phyloP scores from a whole-genome alignment of 2,329 filamentous ascomycete genomes.

The Colletotrichum orbiculare region DNA sequence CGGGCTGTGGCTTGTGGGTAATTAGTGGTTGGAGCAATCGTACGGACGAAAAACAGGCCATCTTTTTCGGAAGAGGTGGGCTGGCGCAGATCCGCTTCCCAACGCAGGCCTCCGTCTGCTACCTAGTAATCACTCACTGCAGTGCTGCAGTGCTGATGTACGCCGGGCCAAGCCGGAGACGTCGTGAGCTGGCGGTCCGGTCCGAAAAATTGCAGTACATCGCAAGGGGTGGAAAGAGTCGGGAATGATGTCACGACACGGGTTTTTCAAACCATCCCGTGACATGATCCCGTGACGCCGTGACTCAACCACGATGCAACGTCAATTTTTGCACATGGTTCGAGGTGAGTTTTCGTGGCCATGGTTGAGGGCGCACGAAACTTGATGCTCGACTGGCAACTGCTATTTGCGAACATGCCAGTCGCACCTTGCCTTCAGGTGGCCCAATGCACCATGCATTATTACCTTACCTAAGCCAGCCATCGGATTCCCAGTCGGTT shows the following conservation, averaged over 20 bases:
- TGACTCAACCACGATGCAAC: constrained; percentile 8
- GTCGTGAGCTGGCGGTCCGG: constrained; percentile 20
- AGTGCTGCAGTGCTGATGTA: no score
- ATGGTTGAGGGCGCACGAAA: no score
- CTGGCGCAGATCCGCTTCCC: no score
- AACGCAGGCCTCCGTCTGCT: no score
- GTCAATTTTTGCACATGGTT: not conserved
- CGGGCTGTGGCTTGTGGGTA: constrained; percentile 14
- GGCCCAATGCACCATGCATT: no score
- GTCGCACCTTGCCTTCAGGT: no score
- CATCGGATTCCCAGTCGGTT: no score
- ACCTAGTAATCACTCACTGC: no score
- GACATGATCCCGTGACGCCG: not conserved
- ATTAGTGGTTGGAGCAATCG: not conserved
- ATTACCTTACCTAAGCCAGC: no score
- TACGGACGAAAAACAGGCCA: constrained; percentile 8
- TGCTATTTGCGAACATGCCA: no score
- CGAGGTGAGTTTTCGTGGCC: no score
- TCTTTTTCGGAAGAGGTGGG: not conserved
- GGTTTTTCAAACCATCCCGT: constrained; percentile 5
- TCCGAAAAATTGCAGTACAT: not conserved
- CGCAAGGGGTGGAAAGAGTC: not conserved
- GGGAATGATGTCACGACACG: constrained; percentile 22
- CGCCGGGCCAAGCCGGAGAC: constrained; percentile 18
- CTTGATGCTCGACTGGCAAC: no score